phyloP scores from a whole-genome alignment of 768 basidiomycete genomes.

The Inosperma sp. region DNA sequence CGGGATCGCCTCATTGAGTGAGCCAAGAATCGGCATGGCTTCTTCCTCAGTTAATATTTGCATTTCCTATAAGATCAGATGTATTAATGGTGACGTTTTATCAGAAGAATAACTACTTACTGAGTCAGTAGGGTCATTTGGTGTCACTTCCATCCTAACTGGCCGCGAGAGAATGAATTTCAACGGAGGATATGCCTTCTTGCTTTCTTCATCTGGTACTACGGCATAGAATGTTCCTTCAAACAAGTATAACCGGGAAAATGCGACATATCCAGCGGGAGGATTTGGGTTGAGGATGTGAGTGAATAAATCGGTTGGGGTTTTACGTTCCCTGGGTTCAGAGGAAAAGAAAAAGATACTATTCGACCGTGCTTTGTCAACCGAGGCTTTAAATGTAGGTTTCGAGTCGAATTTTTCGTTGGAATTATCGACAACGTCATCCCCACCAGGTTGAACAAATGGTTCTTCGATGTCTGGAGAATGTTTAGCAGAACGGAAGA shows the following conservation, averaged over 20 bases:
- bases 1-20: conserved; percentile 19
- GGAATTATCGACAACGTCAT: too few species aligned
- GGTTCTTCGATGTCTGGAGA: too few species aligned
- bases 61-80: conserved; percentile 23
- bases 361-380: too few species aligned
- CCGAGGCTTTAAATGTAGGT: too few species aligned
- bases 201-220: neutral
- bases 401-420: too few species aligned
- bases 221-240: neutral
- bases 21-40: conserved; percentile 19
- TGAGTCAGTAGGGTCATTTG: neutral
- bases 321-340: too few species aligned
- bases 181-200: neutral
- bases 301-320: too few species aligned
- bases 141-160: neutral
- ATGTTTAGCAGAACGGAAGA: too few species aligned
- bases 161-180: neutral
- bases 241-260: neutral
- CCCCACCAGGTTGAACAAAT: too few species aligned
- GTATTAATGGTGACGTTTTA: neutral
- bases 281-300: neutral
- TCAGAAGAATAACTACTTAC: neutral
- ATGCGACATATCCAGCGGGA: conserved; percentile 1
- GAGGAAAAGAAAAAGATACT: too few species aligned
- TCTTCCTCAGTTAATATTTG: conserved; percentile 22